Base-by-base conservation (phyloP, 306 rosid genomes). In the Begonia fuchsioides region DNA sequence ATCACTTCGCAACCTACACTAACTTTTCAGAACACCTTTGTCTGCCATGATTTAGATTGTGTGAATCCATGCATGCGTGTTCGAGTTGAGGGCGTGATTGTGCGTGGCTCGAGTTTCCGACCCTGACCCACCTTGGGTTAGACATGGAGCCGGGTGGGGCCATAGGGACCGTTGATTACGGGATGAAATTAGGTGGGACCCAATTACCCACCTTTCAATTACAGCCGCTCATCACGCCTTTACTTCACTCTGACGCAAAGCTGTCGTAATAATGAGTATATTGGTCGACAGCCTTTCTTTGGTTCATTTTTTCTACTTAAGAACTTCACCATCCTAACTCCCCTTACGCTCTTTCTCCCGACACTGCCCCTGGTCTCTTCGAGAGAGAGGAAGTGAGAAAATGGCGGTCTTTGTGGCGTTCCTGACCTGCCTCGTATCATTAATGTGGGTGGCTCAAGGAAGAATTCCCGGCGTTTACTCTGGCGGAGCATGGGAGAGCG, bases 391-490 rank as follows among this genome's bases (percentile, higher is more conserved):
- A 5, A 15, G 52, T 56, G 5, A 52, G 9, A 18, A 61, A 7
- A 4, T 64, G 19, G 57, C 7, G 38, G 1, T 47, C 11, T 41
- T 18, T 11, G 1, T 54, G 62, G 47, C 84, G 50, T 74, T 58
- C 54, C 60, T 3, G 18, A 8, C 35, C 0, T 26, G 35, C 35
- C 35, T 77, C 10, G 16, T 81, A 60, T 62, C 84, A 5, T 13
- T 72, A 55, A 65, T 74, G 63, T 62, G 38, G 47, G 6, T 58
- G 0, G 66, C 44, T 11, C 76, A 90, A 53, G 97, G 82, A 2
- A 63, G 79, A 65, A 74, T 90, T 53, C 97, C 97, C 0, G 97
- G 97, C 0, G 63, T 79, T 19, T 90, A 72, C 84, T 1, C 59
- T 3, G 97, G 87, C 0, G 79, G 73, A 9, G 32, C 79, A 3